These are phyloP conservation scores for Heliamphora exappendiculata DNA, from an alignment of 148 eudicot genomes.

Conservation along the genomic window DNA sequence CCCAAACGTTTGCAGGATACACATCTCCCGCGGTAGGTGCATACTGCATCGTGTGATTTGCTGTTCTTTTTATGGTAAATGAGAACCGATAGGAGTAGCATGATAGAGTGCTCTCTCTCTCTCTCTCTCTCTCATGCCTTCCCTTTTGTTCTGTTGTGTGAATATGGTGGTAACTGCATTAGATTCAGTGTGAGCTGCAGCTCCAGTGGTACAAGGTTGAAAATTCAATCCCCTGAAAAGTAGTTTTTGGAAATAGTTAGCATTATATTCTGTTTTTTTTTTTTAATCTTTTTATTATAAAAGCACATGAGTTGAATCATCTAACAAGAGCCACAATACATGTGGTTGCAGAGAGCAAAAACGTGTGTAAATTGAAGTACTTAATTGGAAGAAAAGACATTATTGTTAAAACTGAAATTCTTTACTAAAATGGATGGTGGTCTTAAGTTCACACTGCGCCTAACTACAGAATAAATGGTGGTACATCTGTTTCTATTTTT, in stretches of 20 bases:
- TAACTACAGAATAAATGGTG: too few species aligned
- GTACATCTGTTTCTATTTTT: too few species aligned
- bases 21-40: neutral
- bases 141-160: neutral
- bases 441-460: too few species aligned
- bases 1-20: slow-evolving; percentile 9
- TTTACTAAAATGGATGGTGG: too few species aligned
- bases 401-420: too few species aligned
- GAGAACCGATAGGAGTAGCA: neutral
- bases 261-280: too few species aligned
- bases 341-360: too few species aligned
- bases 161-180: neutral
- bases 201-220: neutral
- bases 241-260: neutral
- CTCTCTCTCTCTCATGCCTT: neutral
- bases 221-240: neutral
- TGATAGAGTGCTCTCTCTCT: neutral
- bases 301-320: too few species aligned
- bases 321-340: too few species aligned
- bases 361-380: too few species aligned
- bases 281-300: too few species aligned
- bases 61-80: neutral
- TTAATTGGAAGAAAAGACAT: too few species aligned
- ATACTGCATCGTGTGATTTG: neutral
- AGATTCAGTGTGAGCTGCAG: neutral